Conservation (phyloP, 768 basidiomycete genomes). For the Exsudoporus frostii region DNA sequence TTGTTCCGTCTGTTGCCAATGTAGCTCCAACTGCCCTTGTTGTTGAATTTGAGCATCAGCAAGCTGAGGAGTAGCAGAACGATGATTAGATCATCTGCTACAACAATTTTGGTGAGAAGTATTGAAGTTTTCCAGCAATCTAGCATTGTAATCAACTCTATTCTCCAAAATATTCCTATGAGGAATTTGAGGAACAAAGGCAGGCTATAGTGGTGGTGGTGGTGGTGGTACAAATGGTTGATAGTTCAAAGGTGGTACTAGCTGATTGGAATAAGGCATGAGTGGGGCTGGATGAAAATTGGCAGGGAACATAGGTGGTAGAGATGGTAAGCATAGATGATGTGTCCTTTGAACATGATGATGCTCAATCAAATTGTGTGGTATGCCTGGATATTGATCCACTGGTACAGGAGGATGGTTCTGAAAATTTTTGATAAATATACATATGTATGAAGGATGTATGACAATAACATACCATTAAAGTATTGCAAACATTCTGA, state of each 20-base stretch:
- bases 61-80: not conserved
- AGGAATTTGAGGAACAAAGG: not conserved
- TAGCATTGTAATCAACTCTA: not conserved
- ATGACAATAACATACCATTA: not conserved
- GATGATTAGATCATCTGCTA: not conserved
- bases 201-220: not conserved
- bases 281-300: too few species aligned
- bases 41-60: not conserved
- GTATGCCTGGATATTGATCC: not conserved
- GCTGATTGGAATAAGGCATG: not conserved
- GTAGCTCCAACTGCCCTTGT: too few species aligned
- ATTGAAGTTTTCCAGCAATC: not conserved
- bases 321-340: not conserved
- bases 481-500: not conserved
- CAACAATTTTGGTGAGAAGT: not conserved
- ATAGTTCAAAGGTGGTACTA: not conserved
- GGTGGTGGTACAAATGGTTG: not conserved
- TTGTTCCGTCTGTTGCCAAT: too few species aligned
- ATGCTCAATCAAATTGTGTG: not conserved
- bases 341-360: not conserved
- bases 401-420: not conserved
- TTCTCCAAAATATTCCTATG: not conserved
- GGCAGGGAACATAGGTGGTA: not conserved
- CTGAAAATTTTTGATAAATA: not conserved
- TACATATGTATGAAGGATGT: not conserved